Evolutionary conservation across 2,329 filamentous ascomycete species (phyloP), one percentile per base, ranked within the genome.

Genomic region (Aureobasidium melanogenum): DNA sequence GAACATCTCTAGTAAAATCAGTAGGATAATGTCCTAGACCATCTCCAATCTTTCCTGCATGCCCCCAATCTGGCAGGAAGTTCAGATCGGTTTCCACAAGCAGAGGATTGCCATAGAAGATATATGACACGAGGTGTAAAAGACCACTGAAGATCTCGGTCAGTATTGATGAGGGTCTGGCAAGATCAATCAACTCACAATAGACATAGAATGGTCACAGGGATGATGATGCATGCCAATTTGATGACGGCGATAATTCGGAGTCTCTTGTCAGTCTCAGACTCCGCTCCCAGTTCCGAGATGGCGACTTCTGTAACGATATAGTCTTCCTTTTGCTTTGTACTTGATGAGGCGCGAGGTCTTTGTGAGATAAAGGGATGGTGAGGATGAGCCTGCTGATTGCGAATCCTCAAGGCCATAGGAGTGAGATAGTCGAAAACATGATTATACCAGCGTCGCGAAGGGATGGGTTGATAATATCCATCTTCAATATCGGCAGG

Each of bases 31-130:
- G 44, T 12, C 64, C 64, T 12, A 74, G 68, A 7, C 72, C 71
- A 58, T 72, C 69, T 17, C 71, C 72, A 17, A 69, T 62, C 24
- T 75, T 67, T 36, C 73, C 71, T 10, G 71, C 67, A 28, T 71
- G 68, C 38, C 72, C 75, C 78, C 79, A 82, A 46, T 73, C 68
- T 15, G 71, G 69, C 24, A 74, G 67, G 57, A 72, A 72, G 17
- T 67, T 63, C 19, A 69, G 64, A 15, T 63, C 56, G 15, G 41
- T 48, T 15, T 73, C 64, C 7, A 72, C 66, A 41, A 77, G 62
- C 3, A 74, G 36, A 7, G 71, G 69, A 3, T 75, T 67, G 19
- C 74, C 68, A 12, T 72, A 70, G 30, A 76, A 63, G n/a, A 72
- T 52, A 9, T 74, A 70, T 52, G 76, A 75, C 44, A 74, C 61